These are phyloP conservation scores for Prunus padus DNA, from an alignment of 306 rosid species.

Conservation along the genomic window DNA sequence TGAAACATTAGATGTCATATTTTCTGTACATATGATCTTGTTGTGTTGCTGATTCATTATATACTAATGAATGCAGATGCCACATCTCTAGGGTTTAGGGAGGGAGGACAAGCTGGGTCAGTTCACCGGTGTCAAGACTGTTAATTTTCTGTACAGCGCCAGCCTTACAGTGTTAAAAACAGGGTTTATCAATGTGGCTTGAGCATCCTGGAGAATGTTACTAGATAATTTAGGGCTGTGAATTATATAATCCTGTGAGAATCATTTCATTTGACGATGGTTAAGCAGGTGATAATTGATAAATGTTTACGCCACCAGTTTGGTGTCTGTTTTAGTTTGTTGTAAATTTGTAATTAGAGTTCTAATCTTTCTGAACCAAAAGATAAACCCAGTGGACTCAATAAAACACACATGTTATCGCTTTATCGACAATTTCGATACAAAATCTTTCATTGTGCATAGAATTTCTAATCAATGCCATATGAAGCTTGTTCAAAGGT, in stretches of 20 bases:
- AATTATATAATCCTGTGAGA: background rate
- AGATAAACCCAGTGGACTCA: too few species aligned
- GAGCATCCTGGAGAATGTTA: background rate
- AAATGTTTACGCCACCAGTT: too few species aligned
- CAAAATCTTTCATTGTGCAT: too few species aligned
- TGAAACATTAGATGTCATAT: background rate
- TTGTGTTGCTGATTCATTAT: background rate
- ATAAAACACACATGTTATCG: too few species aligned
- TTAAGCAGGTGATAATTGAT: too few species aligned
- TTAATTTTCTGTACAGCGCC: constrained; percentile 10
- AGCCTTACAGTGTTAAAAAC: background rate
- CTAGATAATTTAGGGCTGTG: background rate
- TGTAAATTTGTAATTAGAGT: too few species aligned
- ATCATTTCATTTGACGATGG: too few species aligned
- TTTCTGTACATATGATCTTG: background rate
- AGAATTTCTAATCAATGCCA: too few species aligned
- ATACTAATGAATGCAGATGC: constrained; percentile 27
- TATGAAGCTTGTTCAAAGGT: background rate
- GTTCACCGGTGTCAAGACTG: constrained; percentile 17
- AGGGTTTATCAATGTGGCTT: background rate
- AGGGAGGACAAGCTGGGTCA: background rate
- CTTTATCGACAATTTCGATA: too few species aligned
- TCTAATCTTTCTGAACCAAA: too few species aligned
- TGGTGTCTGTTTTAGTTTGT: too few species aligned
- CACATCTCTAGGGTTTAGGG: background rate